Base-by-base conservation (phyloP, 495 filamentous ascomycete species). In the Wilcoxina mikolae region DNA sequence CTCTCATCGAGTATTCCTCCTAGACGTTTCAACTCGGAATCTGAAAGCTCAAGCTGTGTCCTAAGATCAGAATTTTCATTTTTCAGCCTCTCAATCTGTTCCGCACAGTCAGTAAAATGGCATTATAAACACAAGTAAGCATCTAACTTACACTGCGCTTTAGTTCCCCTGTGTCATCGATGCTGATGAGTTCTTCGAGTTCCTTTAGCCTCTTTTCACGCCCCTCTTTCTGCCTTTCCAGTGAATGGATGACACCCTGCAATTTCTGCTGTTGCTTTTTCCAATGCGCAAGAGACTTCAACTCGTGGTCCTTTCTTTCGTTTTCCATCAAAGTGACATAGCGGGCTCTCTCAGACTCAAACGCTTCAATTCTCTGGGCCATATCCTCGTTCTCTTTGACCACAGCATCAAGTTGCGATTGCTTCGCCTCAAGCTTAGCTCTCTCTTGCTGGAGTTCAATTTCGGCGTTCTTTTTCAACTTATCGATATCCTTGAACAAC, bases 291-390 rank as follows among this genome's bases (percentile, higher is more conserved):
- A 29, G 12, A 23, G 35, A 39, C 35, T 39, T 39, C 4, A 18
- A 12, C 35, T 39, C 46, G 20, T 49, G 3, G 5, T 15, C 46
- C 12, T 49, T 54, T 23, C 51, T 61, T 45, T 64, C 60, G 10
- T 55, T 45, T n/a, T 49, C 46, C 3, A 57, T 51, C 27, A n/a
- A 28, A 12, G 55, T 39, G 33, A 63, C 55, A 35, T 58, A 62
- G 17, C 33, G 51, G 0, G 55, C 44, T 42, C 53, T 58, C 51
- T 63, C 60, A n/a, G 50, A 50, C n/a, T 51, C 56, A 18, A 62
- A 63, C n/a, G 24, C 42, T 12, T 52, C 47, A n/a, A 62, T 55
- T 18, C 38, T 51, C 24, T 59, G 33, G n/a, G 35, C 27, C 11
- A 44, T 48, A 24, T 25, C 29, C 2, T 10, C 49, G 17, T 15